Evolutionary conservation across 169 alveolate species (phyloP), one percentile per base, ranked within the genome.

Genomic region (Plasmodium blacklocki): DNA sequence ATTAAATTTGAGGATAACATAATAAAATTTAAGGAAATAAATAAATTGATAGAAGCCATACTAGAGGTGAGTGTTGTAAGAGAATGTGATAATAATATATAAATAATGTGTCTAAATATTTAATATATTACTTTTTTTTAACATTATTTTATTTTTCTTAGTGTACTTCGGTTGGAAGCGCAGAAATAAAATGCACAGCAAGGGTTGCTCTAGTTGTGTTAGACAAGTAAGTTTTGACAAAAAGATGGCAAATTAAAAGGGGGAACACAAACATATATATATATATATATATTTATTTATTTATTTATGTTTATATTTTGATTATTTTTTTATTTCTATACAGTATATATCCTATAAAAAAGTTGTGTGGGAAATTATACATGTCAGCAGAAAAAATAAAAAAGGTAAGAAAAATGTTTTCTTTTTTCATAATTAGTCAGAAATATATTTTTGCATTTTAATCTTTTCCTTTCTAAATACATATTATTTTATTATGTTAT

Each of bases 101-200:
- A 66, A 66, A 14, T n/a, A n/a, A 23, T 32, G 5, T 66, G 14
- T 11, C n/a, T 66, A 29, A 0, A 26, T 39, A 29, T 14, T 32
- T 39, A 66, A 66, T 39, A 26, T 32, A 49, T 26, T 58, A 59
- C 54, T n/a, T 19, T 8, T 59, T 66, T 15, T 74, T 12, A 6
- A 23, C 11, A 74, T 23, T 19, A 50, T 21, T 26, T 18, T 49
- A 32, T 45, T 58, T 47, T 26, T 56, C 67, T 58, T 64, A 78
- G 89, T 83, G 91, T 70, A 83, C 91, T 6, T 49, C 85, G 0
- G 91, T 18, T 15, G 91, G 91, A 70, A 83, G 91, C 21, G 91
- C 91, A 9, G 91, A 83, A 62, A 83, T 83, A 66, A 83, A 83
- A n/a, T 83, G 91, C 74, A 83, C 91, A 15, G 85, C 91, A 15